phyloP scores from a whole-genome alignment of 2,329 filamentous ascomycete species.

The Cladosporium sp. region DNA sequence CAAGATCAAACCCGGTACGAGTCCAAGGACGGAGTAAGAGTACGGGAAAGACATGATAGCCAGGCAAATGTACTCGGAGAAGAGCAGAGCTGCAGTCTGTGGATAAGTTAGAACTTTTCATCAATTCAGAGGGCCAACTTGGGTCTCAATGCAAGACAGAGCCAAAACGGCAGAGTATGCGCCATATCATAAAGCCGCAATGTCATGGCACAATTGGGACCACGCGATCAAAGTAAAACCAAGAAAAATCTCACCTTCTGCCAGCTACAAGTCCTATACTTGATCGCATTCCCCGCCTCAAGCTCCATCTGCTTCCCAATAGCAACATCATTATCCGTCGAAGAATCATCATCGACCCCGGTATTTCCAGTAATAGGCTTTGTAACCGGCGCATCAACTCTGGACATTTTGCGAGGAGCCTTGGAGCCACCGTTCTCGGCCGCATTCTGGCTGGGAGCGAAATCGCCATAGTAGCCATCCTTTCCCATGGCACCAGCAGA shows the following conservation, averaged over 20 bases:
- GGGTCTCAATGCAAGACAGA: no score
- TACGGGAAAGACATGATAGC: conserved; percentile 94
- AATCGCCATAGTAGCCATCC: conserved; percentile 24
- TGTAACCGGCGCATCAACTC: conserved; percentile 36
- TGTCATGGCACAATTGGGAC: not conserved
- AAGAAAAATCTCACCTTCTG: conserved; percentile 57
- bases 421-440: conserved; percentile 29
- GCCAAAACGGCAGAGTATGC: not conserved
- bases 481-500: conserved; percentile 17
- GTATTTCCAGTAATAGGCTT: conserved; percentile 30
- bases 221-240: conserved; percentile 7
- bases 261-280: conserved; percentile 93
- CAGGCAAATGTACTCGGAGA: conserved; percentile 93
- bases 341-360: conserved; percentile 19
- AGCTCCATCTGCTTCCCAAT: conserved; percentile 66
- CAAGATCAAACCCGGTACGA: conserved; percentile 80
- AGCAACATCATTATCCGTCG: conserved; percentile 38
- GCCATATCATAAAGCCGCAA: not conserved
- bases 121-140: no score
- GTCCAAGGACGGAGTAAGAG: conserved; percentile 81
- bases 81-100: conserved; percentile 78
- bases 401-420: conserved; percentile 34
- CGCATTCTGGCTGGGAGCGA: conserved; percentile 20
- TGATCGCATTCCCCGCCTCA: conserved; percentile 73
- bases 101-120: conserved; percentile 5